These are phyloP conservation scores for Pyrenophora graminea DNA, from an alignment of 2,329 filamentous ascomycete genomes.

Conservation along the genomic window DNA sequence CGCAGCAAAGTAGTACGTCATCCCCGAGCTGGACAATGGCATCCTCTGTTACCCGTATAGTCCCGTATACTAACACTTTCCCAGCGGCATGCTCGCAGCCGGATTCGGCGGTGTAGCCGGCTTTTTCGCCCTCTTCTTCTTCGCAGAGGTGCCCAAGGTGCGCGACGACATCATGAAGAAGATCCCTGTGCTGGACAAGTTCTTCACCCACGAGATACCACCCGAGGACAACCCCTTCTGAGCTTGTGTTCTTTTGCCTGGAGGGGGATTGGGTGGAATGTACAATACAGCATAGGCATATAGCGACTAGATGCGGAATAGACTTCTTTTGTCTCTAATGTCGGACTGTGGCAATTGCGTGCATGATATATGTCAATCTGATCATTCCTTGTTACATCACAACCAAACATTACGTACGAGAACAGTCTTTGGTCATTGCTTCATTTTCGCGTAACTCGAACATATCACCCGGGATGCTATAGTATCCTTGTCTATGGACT, in stretches of 20 bases:
- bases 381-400: too few relatives aligned
- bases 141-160: conserved; percentile 66
- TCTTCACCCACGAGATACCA: conserved; percentile 61
- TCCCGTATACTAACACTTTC: conserved; percentile 10
- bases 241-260: conserved; percentile 3
- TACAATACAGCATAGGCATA: conserved; percentile 17
- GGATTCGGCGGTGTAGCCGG: conserved; percentile 62
- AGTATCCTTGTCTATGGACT: conserved; percentile 1
- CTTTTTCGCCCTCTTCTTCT: conserved; percentile 66
- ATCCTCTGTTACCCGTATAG: neutral
- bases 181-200: conserved; percentile 61
- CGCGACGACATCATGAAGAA: conserved; percentile 65
- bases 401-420: too few relatives aligned
- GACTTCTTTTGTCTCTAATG: conserved; percentile 30
- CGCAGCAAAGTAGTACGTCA: conserved; percentile 53
- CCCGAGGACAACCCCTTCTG: conserved; percentile 68
- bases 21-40: neutral
- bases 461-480: conserved; percentile 19
- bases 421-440: conserved; percentile 21
- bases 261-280: conserved; percentile 18
- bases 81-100: conserved; percentile 51
- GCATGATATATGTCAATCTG: too few relatives aligned
- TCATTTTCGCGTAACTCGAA: conserved; percentile 34
- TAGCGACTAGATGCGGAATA: conserved; percentile 37
- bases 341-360: too few relatives aligned